Base-by-base conservation (phyloP, 768 basidiomycete genomes). In the Hydnomerulius pinastri region DNA sequence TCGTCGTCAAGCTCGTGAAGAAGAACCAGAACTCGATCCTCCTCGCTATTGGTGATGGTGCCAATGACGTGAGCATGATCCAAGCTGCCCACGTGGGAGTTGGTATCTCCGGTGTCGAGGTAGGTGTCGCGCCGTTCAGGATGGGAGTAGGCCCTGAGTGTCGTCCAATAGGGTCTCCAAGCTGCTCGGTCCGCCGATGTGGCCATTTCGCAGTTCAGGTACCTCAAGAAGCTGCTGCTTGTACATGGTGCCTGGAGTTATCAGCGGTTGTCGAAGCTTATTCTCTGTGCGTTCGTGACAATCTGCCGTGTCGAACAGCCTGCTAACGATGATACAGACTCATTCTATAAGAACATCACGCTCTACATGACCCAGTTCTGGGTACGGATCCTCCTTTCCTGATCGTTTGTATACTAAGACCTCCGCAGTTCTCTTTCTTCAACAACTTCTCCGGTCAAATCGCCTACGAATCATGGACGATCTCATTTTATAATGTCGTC, bases 241-340 rank as follows among this genome's bases (percentile, higher is more conserved):
- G 97, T 99, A 6, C 97, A 99, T 63, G 97, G 97, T 4, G 90
- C 97, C 2, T 99, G 97, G 97, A 98, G 96, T 72, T 99, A 99
- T 66, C 87, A 91, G 49, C 80, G 97, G 28, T 67, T 99, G 50
- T 95, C 94, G 12, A 98, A 96, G 67, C 79, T 99, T 49, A 95
- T 98, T 62, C 77, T 99, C 8, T 99, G 96, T 95, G 65, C 54
- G 92, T 79, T 10, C 32, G 8, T 30, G 20, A 17, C 17, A 12
- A 12, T 28, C 9, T n/a, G 12, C 13, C 18, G 15, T 12, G 17
- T 25, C 20, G 41, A 29, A 44, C 9, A 17, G 46, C 48, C 60
- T 21, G 64, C 28, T 41, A 25, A 50, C 32, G 30, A 44, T 1
- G 20, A 13, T 41, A 12, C 61, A 97, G 94, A 91, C 71, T 97